phyloP scores from a whole-genome alignment of 2,329 filamentous ascomycete genomes.

The Paracorniculantispora psalliotae region DNA sequence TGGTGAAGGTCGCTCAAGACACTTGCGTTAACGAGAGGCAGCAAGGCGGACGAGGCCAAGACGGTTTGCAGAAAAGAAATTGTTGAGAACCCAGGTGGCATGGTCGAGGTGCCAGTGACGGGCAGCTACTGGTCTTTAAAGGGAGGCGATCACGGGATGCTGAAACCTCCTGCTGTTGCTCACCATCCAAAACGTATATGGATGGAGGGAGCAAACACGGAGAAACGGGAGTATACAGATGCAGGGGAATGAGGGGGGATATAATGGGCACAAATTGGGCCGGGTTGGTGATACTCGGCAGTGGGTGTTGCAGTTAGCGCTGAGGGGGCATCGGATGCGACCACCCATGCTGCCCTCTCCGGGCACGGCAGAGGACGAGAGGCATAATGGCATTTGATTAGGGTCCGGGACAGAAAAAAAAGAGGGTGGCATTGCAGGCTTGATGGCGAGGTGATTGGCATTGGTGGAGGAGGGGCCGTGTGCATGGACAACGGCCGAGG shows the following conservation, averaged over 20 bases:
- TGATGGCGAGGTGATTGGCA: slow-evolving; percentile 7
- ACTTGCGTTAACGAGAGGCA: slow-evolving; percentile 25
- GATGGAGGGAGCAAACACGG: background rate
- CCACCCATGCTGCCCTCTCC: background rate
- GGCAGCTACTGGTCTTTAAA: slow-evolving; percentile 24
- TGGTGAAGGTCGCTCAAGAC: slow-evolving; percentile 16
- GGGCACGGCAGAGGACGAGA: background rate
- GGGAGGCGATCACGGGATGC: slow-evolving; percentile 29
- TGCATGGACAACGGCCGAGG: background rate
- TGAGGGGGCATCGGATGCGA: background rate
- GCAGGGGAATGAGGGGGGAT: slow-evolving; percentile 7
- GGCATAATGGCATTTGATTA: background rate
- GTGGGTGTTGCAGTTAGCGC: slow-evolving; percentile 8
- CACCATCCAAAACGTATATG: slow-evolving; percentile 17
- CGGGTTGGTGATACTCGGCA: slow-evolving; percentile 7
- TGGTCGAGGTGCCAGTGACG: slow-evolving; percentile 31
- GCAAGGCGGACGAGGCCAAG: slow-evolving; percentile 24
- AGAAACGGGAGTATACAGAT: background rate
- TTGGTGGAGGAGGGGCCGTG: slow-evolving; percentile 4
- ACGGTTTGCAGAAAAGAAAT: slow-evolving; percentile 22
- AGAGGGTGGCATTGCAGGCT: background rate
- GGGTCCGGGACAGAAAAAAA: background rate
- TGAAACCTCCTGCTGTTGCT: slow-evolving; percentile 40
- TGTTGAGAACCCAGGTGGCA: slow-evolving; percentile 31
- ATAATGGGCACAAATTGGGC: slow-evolving; percentile 2